These are phyloP conservation scores for Ophiostoma triangulosporum DNA, from an alignment of 2,329 filamentous ascomycete species.

Conservation along the genomic window DNA sequence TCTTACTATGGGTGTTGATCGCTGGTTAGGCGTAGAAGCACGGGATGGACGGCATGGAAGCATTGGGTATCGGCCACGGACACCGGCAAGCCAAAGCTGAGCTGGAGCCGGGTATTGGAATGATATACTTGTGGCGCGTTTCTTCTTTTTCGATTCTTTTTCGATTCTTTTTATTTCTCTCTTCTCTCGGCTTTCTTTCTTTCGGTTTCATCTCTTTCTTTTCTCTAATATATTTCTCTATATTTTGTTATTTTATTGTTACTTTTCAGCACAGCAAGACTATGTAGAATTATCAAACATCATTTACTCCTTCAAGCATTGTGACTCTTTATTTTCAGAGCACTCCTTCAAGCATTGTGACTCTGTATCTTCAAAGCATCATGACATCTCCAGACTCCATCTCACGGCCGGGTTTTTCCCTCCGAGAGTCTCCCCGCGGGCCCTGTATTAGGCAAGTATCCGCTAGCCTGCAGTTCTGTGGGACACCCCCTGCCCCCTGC, in stretches of 20 bases:
- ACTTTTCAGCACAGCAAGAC: background rate
- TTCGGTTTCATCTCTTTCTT: background rate
- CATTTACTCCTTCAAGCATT: too few relatives aligned
- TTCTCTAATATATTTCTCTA: background rate
- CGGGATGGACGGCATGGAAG: background rate
- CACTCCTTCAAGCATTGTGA: too few relatives aligned
- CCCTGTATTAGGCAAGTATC: background rate
- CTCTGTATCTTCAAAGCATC: too few relatives aligned
- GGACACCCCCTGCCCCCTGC: background rate
- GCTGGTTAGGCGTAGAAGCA: slow-evolving; percentile 28
- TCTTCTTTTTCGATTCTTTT: background rate
- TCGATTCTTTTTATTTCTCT: background rate
- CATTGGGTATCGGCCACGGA: background rate
- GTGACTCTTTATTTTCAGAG: too few relatives aligned
- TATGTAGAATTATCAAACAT: too few relatives aligned
- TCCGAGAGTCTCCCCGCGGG: background rate
- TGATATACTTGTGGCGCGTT: background rate
- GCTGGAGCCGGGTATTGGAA: background rate
- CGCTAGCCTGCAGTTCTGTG: background rate
- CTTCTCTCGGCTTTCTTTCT: background rate
- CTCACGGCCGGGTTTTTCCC: background rate
- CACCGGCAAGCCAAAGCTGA: background rate
- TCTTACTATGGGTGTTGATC: slow-evolving; percentile 60
- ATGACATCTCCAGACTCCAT: too few relatives aligned
- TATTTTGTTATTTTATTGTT: background rate